Conservation (phyloP, 1,284 basidiomycete genomes). For the Earliella scabrosa region DNA sequence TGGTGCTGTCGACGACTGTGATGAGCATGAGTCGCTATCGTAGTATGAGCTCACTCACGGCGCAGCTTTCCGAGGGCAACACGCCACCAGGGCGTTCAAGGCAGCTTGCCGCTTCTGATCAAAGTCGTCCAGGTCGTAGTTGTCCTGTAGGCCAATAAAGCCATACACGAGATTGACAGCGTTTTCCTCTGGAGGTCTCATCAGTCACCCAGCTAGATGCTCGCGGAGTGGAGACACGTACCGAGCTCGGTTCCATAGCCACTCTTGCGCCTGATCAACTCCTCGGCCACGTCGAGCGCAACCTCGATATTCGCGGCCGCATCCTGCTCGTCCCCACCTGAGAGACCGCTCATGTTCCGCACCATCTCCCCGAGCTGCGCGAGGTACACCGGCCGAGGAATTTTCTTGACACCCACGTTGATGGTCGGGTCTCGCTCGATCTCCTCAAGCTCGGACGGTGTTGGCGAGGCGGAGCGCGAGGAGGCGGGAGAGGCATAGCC, state of each 20-base stretch:
- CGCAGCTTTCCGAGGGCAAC: slow-evolving; percentile 76
- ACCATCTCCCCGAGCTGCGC: slow-evolving; percentile 79
- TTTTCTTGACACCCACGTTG: slow-evolving; percentile 65
- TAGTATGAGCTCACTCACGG: slow-evolving; percentile 59
- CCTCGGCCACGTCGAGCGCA: slow-evolving; percentile 78
- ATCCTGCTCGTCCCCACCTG: slow-evolving; percentile 61
- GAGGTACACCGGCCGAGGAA: slow-evolving; percentile 81
- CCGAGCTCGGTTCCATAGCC: slow-evolving; percentile 86
- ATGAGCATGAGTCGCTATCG: background rate
- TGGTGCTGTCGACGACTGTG: slow-evolving; percentile 56
- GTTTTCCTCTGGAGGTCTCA: slow-evolving; percentile 82
- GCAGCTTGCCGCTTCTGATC: slow-evolving; percentile 79
- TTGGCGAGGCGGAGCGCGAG: slow-evolving; percentile 81
- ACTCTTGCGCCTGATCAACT: slow-evolving; percentile 80
- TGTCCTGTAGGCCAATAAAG: slow-evolving; percentile 80
- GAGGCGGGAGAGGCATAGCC: slow-evolving; percentile 73
- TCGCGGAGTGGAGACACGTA: slow-evolving; percentile 38
- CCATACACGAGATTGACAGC: slow-evolving; percentile 81
- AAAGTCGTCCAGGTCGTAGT: slow-evolving; percentile 82
- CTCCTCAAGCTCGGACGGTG: slow-evolving; percentile 78
- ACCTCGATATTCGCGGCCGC: slow-evolving; percentile 81
- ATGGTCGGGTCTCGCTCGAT: slow-evolving; percentile 87
- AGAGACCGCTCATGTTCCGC: slow-evolving; percentile 48
- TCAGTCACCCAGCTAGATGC: no score
- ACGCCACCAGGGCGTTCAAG: slow-evolving; percentile 80